Evolutionary conservation across 2,329 filamentous ascomycete species (phyloP).

Genomic region (Didymella sp.): DNA sequence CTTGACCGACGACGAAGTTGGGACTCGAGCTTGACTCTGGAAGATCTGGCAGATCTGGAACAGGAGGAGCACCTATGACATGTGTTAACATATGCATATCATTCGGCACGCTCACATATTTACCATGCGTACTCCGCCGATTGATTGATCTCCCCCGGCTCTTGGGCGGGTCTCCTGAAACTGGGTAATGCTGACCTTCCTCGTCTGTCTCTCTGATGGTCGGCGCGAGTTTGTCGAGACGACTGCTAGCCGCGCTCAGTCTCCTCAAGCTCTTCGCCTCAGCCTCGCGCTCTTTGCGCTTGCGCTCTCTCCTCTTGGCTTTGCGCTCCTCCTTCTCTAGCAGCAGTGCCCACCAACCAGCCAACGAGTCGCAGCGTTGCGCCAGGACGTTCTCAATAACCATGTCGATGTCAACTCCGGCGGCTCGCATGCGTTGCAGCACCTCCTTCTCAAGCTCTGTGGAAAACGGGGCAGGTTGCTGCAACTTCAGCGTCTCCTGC

Average conservation of each 20-base stretch:
- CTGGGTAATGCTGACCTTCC: conserved; percentile 63
- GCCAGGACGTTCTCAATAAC: conserved; percentile 93
- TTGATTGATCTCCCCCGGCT: conserved; percentile 80
- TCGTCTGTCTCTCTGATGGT: conserved; percentile 81
- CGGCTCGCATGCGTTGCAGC: conserved; percentile 87
- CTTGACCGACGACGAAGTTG: conserved; percentile 50
- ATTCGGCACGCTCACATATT: conserved; percentile 14
- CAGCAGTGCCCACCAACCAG: conserved; percentile 94
- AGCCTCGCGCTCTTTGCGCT: conserved; percentile 81
- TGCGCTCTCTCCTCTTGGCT: conserved; percentile 77
- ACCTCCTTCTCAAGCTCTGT: conserved; percentile 90
- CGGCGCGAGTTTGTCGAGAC: conserved; percentile 80
- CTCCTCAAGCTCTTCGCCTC: conserved; percentile 81
- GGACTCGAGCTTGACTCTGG: conserved; percentile 64
- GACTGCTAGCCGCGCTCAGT: conserved; percentile 87
- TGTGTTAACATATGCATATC: conserved; percentile 47
- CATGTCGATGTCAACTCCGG: conserved; percentile 90
- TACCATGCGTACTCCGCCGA: conserved; percentile 63
- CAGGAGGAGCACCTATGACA: conserved; percentile 39
- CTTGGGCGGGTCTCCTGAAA: conserved; percentile 64
- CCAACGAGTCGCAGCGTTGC: conserved; percentile 86
- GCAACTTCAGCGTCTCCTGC: conserved; percentile 84
- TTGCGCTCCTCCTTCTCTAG: conserved; percentile 96
- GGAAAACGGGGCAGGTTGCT: conserved; percentile 81
- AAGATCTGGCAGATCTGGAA: conserved; percentile 77